A percentile compares a stretch with the other conserved stretches of the same genome.
Evolutionary conservation across 2,329 filamentous ascomycete genomes (phyloP).

Genomic region (Allantophomopsis lycopodina): DNA sequence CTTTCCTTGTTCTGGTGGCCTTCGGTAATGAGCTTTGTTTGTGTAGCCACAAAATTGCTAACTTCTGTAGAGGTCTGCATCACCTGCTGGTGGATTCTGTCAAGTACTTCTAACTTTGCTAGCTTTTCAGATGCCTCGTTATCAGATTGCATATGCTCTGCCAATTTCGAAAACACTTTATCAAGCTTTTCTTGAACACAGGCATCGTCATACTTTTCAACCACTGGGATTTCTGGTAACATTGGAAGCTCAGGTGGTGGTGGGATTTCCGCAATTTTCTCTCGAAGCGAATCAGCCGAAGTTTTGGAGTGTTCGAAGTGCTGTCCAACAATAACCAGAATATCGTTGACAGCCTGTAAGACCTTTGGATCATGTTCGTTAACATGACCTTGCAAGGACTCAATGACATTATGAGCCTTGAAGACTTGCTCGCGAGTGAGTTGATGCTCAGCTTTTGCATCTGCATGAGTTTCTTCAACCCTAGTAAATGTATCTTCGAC

Average conservation of each 20-base stretch:
- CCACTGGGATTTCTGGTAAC: constrained; percentile 32
- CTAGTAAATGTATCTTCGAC: constrained; percentile 69
- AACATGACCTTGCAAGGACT: constrained; percentile 65
- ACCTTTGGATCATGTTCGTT: constrained; percentile 81
- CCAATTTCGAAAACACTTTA: constrained; percentile 22
- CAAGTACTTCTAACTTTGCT: constrained; percentile 66
- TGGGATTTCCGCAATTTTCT: constrained; percentile 38
- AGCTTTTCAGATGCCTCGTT: constrained; percentile 48
- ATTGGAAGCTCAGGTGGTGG: constrained; percentile 40
- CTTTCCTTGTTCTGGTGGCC: constrained; percentile 69
- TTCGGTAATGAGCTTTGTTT: constrained; percentile 61
- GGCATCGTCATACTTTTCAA: constrained; percentile 49
- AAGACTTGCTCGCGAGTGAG: constrained; percentile 71
- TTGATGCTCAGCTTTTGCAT: constrained; percentile 67
- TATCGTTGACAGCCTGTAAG: constrained; percentile 71
- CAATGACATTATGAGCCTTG: constrained; percentile 59
- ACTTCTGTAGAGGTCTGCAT: constrained; percentile 74
- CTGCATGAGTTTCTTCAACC: constrained; percentile 60
- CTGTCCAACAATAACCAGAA: constrained; percentile 69
- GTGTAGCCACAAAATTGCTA: constrained; percentile 64
- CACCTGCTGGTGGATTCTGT: constrained; percentile 81
- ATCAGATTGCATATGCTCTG: constrained; percentile 45
- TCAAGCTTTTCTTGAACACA: constrained; percentile 42
- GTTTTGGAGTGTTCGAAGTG: constrained; percentile 82
- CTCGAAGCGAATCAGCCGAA: constrained; percentile 38